These are phyloP conservation scores for Podosphaera leucotricha DNA, from an alignment of 2,329 filamentous ascomycete species.

Conservation along the genomic window DNA sequence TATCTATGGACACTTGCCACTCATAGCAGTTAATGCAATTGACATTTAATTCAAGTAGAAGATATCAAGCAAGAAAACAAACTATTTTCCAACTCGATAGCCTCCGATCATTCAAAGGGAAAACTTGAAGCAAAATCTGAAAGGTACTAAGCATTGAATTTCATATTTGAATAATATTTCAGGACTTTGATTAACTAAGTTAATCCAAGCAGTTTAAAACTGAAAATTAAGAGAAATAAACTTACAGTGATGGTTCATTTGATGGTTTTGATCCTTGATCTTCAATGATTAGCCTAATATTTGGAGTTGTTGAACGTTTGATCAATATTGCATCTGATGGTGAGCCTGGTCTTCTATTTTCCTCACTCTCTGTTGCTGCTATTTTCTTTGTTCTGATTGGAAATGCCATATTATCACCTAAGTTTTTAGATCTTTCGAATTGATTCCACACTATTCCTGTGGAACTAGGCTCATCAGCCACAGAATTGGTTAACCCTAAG, in stretches of 20 bases:
- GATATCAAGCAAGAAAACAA: too few species aligned
- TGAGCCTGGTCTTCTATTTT: constrained; percentile 9
- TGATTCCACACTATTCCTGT: not conserved
- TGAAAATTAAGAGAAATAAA: not conserved
- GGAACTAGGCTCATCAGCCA: constrained; percentile 1
- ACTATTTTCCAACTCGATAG: too few species aligned
- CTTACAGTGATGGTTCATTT: constrained; percentile 8
- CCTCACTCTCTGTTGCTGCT: not conserved
- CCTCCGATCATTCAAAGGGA: too few species aligned
- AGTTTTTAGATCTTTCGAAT: not conserved
- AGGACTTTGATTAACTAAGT: too few species aligned
- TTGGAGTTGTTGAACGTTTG: constrained; percentile 9
- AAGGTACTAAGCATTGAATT: too few species aligned
- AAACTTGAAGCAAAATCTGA: too few species aligned
- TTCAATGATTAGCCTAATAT: constrained; percentile 8
- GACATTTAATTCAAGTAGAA: too few species aligned
- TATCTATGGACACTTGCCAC: too few species aligned
- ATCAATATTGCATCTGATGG: constrained; percentile 16
- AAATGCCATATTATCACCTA: not conserved
- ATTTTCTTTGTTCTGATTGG: constrained; percentile 1
- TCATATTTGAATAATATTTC: too few species aligned
- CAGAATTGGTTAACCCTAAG: constrained; percentile 9
- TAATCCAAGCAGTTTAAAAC: too few species aligned
- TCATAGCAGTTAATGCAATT: too few species aligned
- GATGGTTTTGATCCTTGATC: constrained; percentile 4